Conservation (phyloP, 192 early-diverging fungal genomes). For the Umbelopsis isabellina region DNA sequence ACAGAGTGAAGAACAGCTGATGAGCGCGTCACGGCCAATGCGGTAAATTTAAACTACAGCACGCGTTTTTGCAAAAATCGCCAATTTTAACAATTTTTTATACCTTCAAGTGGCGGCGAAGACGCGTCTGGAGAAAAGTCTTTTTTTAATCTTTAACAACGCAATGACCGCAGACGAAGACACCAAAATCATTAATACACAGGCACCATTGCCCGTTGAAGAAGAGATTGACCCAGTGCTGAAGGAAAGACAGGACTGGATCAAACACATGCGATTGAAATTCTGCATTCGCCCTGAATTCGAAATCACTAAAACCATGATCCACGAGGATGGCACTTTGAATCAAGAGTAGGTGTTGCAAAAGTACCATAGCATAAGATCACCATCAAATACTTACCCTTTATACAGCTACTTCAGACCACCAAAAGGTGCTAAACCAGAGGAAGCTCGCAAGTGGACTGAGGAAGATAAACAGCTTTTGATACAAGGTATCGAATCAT, state of each 20-base stretch:
- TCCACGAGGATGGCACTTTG: constrained; percentile 79
- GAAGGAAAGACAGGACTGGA: constrained; percentile 72
- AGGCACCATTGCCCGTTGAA: not conserved
- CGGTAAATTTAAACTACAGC: not conserved
- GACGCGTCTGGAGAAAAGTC: no score
- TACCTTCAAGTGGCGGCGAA: no score
- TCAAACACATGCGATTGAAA: constrained; percentile 80
- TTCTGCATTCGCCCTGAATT: constrained; percentile 85
- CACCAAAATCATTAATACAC: not conserved
- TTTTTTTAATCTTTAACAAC: not conserved
- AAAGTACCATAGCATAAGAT: not conserved
- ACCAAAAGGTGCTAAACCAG: constrained; percentile 63
- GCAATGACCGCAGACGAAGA: not conserved
- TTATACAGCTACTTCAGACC: constrained; percentile 71
- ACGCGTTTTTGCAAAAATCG: not conserved
- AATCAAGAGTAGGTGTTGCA: constrained; percentile 76
- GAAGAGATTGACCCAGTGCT: constrained; percentile 8
- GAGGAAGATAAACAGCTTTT: constrained; percentile 76
- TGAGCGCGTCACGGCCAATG: not conserved
- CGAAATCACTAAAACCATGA: constrained; percentile 82
- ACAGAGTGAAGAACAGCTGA: not conserved
- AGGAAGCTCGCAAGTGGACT: constrained; percentile 78
- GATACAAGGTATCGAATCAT: constrained; percentile 78
- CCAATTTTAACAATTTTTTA: no score
- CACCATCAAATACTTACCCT: constrained; percentile 6